Evolutionary conservation across 192 early-diverging fungal genomes (phyloP).

Genomic region (Dimargaris verticillata): DNA sequence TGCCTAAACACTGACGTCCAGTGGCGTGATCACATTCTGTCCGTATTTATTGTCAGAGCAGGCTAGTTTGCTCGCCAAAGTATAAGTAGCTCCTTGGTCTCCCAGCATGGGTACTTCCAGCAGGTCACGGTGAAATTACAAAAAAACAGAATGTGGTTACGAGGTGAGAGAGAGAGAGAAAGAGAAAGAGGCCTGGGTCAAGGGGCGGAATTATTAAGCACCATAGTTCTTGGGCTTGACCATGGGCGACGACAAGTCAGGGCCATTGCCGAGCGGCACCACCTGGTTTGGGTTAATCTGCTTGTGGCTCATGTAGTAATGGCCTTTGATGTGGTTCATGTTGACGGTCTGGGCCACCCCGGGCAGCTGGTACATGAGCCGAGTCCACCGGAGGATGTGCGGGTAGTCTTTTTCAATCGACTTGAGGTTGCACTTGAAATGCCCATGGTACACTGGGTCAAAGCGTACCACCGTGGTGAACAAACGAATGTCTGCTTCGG

Average conservation of each 20-base stretch:
- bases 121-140: too few relatives aligned
- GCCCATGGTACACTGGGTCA: conserved; percentile 83
- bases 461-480: conserved; percentile 93
- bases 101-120: too few relatives aligned
- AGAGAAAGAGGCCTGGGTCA: too few relatives aligned
- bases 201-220: too few relatives aligned
- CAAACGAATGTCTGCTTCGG: conserved; percentile 87
- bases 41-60: too few relatives aligned
- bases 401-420: conserved; percentile 80
- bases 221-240: neutral
- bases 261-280: conserved; percentile 59
- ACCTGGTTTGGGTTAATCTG: conserved; percentile 86
- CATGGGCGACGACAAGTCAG: conserved; percentile 20
- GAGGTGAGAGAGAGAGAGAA: too few relatives aligned
- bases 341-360: conserved; percentile 69
- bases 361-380: conserved; percentile 66
- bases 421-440: conserved; percentile 90
- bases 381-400: conserved; percentile 66
- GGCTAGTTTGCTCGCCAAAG: too few relatives aligned
- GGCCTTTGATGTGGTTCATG: conserved; percentile 90
- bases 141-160: too few relatives aligned
- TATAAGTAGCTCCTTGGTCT: too few relatives aligned
- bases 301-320: conserved; percentile 79
- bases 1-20: too few relatives aligned
- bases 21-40: too few relatives aligned